These are phyloP conservation scores for Micractinium sp. DNA, from an alignment of 139 green algal genomes.

Conservation along the genomic window DNA sequence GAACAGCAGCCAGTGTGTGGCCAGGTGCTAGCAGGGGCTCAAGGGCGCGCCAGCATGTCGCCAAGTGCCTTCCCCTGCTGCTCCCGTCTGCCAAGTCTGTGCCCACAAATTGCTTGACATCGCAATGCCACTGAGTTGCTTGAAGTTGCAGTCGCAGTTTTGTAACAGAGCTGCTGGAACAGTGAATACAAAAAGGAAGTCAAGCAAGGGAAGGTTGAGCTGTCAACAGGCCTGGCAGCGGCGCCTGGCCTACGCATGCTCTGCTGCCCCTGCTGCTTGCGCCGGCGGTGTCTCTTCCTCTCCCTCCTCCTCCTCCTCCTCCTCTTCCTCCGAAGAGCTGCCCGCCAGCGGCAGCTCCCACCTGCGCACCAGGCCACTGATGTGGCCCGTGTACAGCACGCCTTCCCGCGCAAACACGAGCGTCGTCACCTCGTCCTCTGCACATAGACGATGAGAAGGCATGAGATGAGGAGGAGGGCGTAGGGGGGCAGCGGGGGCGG, in stretches of 20 bases:
- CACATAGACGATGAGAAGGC: not conserved
- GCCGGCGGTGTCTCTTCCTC: not conserved
- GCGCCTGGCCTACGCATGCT: not conserved
- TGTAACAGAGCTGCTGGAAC: too few relatives aligned
- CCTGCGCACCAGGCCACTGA: constrained; percentile 18
- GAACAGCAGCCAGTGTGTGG: too few relatives aligned
- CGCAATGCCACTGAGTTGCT: too few relatives aligned
- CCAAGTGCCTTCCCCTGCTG: too few relatives aligned
- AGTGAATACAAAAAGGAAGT: too few relatives aligned
- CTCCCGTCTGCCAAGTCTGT: too few relatives aligned
- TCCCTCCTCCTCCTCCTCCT: not conserved
- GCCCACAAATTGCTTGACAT: too few relatives aligned
- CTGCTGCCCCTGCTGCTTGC: not conserved
- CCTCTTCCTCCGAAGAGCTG: constrained; percentile 7
- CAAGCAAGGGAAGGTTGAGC: too few relatives aligned
- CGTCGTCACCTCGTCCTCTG: constrained; percentile 36
- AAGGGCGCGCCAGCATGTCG: too few relatives aligned
- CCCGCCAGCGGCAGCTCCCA: constrained; percentile 26
- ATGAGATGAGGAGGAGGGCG: too few relatives aligned
- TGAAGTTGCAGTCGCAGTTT: too few relatives aligned
- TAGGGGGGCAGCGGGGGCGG: not conserved
- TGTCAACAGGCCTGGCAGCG: not conserved
- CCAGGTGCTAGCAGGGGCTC: too few relatives aligned
- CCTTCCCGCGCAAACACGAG: constrained; percentile 15
- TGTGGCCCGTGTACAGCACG: constrained; percentile 16